phyloP scores from a whole-genome alignment of 805 yeast species.

The Pichia eremophila region DNA sequence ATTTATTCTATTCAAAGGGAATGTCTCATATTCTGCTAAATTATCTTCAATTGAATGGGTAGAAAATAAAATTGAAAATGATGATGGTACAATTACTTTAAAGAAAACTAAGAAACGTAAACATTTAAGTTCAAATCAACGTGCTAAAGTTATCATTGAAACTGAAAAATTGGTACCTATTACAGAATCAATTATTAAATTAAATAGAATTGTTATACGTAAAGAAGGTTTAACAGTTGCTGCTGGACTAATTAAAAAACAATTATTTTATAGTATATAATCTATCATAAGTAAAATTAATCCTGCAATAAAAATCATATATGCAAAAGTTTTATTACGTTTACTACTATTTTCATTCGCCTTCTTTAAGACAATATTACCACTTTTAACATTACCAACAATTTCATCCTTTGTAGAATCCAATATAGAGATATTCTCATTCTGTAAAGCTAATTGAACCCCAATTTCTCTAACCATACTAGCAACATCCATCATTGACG shows the following conservation, averaged over 20 bases:
- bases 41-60: conserved; percentile 35
- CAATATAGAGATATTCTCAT: conserved; percentile 55
- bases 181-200: conserved; percentile 8
- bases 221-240: conserved; percentile 65
- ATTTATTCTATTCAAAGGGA: conserved; percentile 67
- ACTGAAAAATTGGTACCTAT: conserved; percentile 3
- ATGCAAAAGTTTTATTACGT: conserved; percentile 48
- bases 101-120: conserved; percentile 40
- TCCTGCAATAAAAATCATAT: conserved; percentile 47
- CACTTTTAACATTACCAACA: conserved; percentile 53
- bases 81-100: conserved; percentile 8
- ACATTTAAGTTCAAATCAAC: conserved; percentile 52
- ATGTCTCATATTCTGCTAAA: conserved; percentile 61
- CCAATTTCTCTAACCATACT: conserved; percentile 67
- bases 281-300: conserved; percentile 47
- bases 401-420: conserved; percentile 61
- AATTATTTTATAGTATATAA: conserved; percentile 26
- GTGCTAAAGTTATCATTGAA: conserved; percentile 45
- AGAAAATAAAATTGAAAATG: conserved; percentile 21
- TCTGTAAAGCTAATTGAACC: conserved; percentile 63
- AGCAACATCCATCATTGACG: conserved; percentile 62
- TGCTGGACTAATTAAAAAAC: conserved; percentile 23
- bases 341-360: conserved; percentile 61
- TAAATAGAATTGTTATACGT: conserved; percentile 64
- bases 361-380: conserved; percentile 58